phyloP scores from a whole-genome alignment of 1,284 basidiomycete genomes.

The Ganoderma sinense region DNA sequence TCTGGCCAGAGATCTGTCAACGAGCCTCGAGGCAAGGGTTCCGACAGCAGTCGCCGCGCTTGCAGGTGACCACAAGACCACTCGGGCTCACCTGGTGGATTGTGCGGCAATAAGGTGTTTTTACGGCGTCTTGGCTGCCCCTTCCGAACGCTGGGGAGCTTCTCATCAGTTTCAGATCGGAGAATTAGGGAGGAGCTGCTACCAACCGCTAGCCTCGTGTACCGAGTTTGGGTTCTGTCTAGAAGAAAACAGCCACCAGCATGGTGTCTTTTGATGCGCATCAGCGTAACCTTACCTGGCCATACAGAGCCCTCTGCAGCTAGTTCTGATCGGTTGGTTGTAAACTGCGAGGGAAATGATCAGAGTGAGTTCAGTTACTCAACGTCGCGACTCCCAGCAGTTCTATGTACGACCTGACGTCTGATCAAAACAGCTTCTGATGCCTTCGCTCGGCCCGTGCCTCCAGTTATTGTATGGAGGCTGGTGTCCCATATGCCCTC shows the following conservation, averaged over 20 bases:
- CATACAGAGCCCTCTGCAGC: not conserved
- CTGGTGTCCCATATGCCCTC: not conserved
- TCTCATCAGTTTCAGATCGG: slow-evolving; percentile 3
- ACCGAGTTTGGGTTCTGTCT: not conserved
- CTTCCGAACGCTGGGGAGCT: not conserved
- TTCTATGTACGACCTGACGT: not conserved
- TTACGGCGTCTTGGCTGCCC: not conserved
- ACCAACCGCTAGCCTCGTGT: slow-evolving; percentile 2
- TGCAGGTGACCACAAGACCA: not conserved
- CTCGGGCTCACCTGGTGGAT: not conserved
- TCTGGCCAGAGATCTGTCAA: not conserved
- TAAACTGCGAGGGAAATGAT: not conserved
- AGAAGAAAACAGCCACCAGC: not conserved
- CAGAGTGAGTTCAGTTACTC: not conserved
- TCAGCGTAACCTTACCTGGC: not conserved
- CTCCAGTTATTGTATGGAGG: not conserved
- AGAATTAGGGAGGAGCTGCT: not conserved
- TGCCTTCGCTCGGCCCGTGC: not conserved
- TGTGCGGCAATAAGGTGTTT: not conserved
- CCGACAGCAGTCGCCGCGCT: not conserved
- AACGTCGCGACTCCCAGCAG: not conserved
- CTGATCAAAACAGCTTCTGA: not conserved
- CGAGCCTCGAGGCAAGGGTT: not conserved
- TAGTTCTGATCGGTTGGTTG: not conserved
- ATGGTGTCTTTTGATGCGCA: not conserved